Evolutionary conservation across 2,329 filamentous ascomycete species (phyloP).

Genomic region (Aspergillus sp.): DNA sequence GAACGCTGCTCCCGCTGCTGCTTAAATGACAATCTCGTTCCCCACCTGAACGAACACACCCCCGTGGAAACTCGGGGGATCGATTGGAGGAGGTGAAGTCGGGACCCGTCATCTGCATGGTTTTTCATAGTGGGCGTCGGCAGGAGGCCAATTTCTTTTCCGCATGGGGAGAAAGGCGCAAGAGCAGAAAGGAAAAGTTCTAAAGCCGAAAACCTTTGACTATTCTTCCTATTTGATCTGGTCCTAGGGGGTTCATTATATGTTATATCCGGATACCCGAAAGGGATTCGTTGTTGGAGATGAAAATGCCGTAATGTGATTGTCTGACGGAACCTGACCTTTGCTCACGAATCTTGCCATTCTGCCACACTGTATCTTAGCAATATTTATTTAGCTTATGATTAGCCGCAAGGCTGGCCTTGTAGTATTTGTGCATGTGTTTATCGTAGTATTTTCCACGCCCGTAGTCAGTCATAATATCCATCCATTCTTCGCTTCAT

Average conservation of each 20-base stretch:
- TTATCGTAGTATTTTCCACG: too few species aligned
- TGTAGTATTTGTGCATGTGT: conserved; percentile 17
- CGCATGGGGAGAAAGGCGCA: conserved; percentile 1
- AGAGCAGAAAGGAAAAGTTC: conserved; percentile 13
- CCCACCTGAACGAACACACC: conserved; percentile 19
- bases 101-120: conserved; percentile 24
- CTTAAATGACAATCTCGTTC: conserved; percentile 34
- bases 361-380: conserved; percentile 45
- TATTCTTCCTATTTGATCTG: conserved; percentile 29
- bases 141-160: conserved; percentile 12
- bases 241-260: conserved; percentile 23
- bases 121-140: conserved; percentile 29
- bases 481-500: too few species aligned
- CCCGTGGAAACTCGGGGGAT: conserved; percentile 10
- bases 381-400: conserved; percentile 45
- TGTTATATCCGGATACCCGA: conserved; percentile 18
- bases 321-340: conserved; percentile 24
- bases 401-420: conserved; percentile 34
- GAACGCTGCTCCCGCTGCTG: conserved; percentile 42
- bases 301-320: conserved; percentile 24
- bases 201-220: conserved; percentile 17
- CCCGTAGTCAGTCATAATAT: too few species aligned
- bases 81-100: conserved; percentile 16
- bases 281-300: conserved; percentile 18
- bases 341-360: conserved; percentile 41